A percentile compares a stretch with the other conserved stretches of the same genome.
Evolutionary conservation across 1,284 basidiomycete species (phyloP).

Genomic region (Wolfiporia cocos): DNA sequence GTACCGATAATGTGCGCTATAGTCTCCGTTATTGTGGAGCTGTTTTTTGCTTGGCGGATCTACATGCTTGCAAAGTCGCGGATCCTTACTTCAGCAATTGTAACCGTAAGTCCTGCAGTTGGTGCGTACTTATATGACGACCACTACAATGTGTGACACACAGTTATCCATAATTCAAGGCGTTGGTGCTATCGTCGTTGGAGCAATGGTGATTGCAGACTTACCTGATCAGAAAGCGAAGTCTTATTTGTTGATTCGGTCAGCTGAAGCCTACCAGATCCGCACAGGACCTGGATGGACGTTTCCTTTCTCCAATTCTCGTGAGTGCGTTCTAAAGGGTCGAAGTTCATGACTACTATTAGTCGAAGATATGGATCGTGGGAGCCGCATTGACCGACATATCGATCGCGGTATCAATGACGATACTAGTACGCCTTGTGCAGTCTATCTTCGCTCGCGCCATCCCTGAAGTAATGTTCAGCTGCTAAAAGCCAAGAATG

Average conservation of each 20-base stretch:
- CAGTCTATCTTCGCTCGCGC: neutral
- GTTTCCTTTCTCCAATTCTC: neutral
- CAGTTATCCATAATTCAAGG: neutral
- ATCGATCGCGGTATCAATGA: slow-evolving; percentile 15
- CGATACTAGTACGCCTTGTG: slow-evolving; percentile 8
- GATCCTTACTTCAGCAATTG: slow-evolving; percentile 7
- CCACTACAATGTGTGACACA: neutral
- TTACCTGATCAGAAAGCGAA: neutral
- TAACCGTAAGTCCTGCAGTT: neutral
- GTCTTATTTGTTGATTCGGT: neutral
- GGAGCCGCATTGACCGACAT: slow-evolving; percentile 11
- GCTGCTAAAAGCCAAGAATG: neutral
- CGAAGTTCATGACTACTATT: neutral
- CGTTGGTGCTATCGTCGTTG: neutral
- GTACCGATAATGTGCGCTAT: slow-evolving; percentile 7
- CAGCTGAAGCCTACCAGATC: neutral
- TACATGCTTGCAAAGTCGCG: slow-evolving; percentile 11
- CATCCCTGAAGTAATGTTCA: neutral
- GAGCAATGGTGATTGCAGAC: neutral
- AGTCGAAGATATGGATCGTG: slow-evolving; percentile 10
- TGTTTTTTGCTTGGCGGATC: slow-evolving; percentile 9
- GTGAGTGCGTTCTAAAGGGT: neutral
- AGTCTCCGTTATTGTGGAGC: slow-evolving; percentile 12
- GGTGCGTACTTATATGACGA: neutral
- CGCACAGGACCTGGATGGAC: neutral